phyloP scores from a whole-genome alignment of 352 stramenopile genomes.

The Elongisporangium prolatum region DNA sequence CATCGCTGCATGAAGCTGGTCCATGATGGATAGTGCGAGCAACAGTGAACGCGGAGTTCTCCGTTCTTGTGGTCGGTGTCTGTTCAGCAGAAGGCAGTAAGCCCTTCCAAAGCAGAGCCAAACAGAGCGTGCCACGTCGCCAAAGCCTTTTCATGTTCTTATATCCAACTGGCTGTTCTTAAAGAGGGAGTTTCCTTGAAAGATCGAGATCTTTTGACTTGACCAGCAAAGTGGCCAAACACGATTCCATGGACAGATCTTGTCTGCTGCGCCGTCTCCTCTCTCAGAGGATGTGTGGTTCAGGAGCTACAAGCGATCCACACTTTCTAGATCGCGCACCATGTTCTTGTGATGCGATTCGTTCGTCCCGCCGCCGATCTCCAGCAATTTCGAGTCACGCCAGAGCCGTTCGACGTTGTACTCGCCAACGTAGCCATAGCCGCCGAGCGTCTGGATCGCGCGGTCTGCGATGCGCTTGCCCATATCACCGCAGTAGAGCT shows the following conservation, averaged over 20 bases:
- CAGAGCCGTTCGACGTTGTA: constrained; percentile 98
- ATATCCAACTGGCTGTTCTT: not conserved
- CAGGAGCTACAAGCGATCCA: constrained; percentile 6
- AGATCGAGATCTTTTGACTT: not conserved
- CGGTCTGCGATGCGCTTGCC: constrained; percentile 96
- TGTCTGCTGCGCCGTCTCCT: not conserved
- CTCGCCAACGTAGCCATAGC: constrained; percentile 99
- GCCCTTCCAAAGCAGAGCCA: not conserved
- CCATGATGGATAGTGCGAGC: not conserved
- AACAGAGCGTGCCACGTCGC: not conserved
- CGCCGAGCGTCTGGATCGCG: constrained; percentile 97
- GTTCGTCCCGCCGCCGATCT: constrained; percentile 99
- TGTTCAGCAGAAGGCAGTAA: not conserved
- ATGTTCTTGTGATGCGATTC: constrained; percentile 99
- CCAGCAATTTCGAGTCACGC: constrained; percentile 98
- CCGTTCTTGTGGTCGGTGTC: not conserved
- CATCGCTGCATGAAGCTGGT: not conserved
- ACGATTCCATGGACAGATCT: not conserved
- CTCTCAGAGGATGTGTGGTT: not conserved
- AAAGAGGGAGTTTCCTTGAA: not conserved
- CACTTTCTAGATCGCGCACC: constrained; percentile 68
- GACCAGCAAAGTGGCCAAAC: not conserved
- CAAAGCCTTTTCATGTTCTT: not conserved
- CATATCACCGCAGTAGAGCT: constrained; percentile 98
- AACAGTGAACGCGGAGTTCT: not conserved